Evolutionary conservation across 106 monocot species (phyloP).

Genomic region (Dioscorea dumetorum): DNA sequence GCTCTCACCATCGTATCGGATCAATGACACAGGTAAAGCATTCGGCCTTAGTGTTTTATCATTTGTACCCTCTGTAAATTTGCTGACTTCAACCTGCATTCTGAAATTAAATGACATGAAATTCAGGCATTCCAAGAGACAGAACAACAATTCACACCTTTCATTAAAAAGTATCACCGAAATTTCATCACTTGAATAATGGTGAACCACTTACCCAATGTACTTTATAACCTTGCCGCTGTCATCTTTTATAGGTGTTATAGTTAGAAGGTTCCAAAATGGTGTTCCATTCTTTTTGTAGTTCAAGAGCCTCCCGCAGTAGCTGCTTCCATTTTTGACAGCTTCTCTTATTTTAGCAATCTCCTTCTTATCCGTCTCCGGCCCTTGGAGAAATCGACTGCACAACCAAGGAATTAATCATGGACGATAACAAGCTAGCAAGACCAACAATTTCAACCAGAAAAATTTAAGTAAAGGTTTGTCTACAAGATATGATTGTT

Average conservation of each 20-base stretch:
- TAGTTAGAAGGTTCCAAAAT: constrained; percentile 96
- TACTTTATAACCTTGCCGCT: constrained; percentile 73
- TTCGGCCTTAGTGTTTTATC: constrained; percentile 84
- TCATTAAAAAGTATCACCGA: too few species aligned
- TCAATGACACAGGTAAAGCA: constrained; percentile 81
- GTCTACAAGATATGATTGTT: neutral
- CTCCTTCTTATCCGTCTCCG: constrained; percentile 68
- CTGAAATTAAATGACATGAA: constrained; percentile 21
- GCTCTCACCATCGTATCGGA: constrained; percentile 88
- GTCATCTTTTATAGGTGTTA: constrained; percentile 78
- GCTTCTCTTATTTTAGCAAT: constrained; percentile 77
- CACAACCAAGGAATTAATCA: constrained; percentile 5
- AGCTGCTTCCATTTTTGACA: constrained; percentile 61
- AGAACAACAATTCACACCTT: too few species aligned
- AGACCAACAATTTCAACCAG: neutral
- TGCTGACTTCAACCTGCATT: constrained; percentile 99
- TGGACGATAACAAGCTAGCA: too few species aligned
- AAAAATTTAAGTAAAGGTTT: neutral
- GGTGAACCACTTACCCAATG: constrained; percentile 60
- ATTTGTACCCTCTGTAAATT: constrained; percentile 81
- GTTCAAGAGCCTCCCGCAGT: constrained; percentile 89
- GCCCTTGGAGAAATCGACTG: constrained; percentile 97
- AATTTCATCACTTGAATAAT: too few species aligned
- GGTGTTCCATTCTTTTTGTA: constrained; percentile 83
- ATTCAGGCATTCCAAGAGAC: too few species aligned